Evolutionary conservation across 352 stramenopile genomes (phyloP).

Genomic region (Phytophthora vignae): DNA sequence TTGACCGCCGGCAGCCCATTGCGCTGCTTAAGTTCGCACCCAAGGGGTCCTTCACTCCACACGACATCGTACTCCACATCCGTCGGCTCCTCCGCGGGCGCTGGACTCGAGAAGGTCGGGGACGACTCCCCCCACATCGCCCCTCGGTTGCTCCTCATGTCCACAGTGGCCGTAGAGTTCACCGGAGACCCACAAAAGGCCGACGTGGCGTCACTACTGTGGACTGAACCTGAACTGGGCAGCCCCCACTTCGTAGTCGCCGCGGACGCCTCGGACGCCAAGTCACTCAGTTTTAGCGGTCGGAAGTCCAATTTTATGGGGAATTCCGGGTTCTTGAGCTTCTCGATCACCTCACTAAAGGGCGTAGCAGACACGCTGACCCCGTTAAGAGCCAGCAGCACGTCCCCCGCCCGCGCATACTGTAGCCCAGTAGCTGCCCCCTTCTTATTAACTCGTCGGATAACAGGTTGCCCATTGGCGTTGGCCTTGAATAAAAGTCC

Average conservation of each 20-base stretch:
- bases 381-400: slow-evolving; percentile 77
- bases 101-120: slow-evolving; percentile 27
- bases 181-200: slow-evolving; percentile 41
- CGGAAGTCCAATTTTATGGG: slow-evolving; percentile 76
- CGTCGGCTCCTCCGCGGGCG: slow-evolving; percentile 27
- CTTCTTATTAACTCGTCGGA: slow-evolving; percentile 81
- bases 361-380: slow-evolving; percentile 52
- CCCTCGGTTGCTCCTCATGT: slow-evolving; percentile 37
- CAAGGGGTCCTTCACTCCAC: slow-evolving; percentile 75
- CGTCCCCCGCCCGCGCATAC: slow-evolving; percentile 74
- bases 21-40: slow-evolving; percentile 78
- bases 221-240: slow-evolving; percentile 37
- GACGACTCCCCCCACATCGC: slow-evolving; percentile 23
- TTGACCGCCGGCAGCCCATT: slow-evolving; percentile 76
- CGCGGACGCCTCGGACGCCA: slow-evolving; percentile 30
- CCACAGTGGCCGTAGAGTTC: slow-evolving; percentile 40
- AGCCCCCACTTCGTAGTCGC: slow-evolving; percentile 29
- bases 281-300: slow-evolving; percentile 58
- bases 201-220: slow-evolving; percentile 41
- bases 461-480: slow-evolving; percentile 58
- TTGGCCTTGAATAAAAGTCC: slow-evolving; percentile 80
- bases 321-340: slow-evolving; percentile 66
- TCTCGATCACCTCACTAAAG: slow-evolving; percentile 76
- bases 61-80: slow-evolving; percentile 80
- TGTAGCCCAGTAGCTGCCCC: slow-evolving; percentile 64